Base-by-base conservation (phyloP, 1,139 yeast species). In the Suhomyces choctaworum region DNA sequence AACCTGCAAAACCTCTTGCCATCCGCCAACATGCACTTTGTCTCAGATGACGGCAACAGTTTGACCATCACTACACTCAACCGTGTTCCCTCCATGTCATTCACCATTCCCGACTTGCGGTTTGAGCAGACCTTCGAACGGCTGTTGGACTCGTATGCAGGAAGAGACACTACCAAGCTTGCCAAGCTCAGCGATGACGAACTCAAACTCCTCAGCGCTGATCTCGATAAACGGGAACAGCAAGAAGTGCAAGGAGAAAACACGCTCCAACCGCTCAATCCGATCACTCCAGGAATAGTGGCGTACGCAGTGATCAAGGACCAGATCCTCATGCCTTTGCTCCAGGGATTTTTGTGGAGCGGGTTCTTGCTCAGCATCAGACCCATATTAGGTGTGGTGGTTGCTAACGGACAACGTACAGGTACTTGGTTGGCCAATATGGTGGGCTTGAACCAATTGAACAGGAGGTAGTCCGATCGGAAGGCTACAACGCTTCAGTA, bases 281-380 rank as follows among this genome's bases (percentile, higher is more conserved):
- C 35, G 11, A 65, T 77, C 17, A 71, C 82, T 0, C 76, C 77
- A 1, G 51, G 58, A 2, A 62, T 75, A 0, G 73, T 80, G 6
- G 46, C 68, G 0, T 77, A 76, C 48, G 83, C 86, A 1, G 59
- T 84, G 0, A 31, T 81, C 7, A 75, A 75, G 42, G 90, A 83
- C 50, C 82, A 82, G 42, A 51, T 84, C 2, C 11, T 83, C n/a
- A 74, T 82, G 80, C 92, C 92, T 1, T 67, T 84, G 25, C 16
- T 70, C 12, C 76, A 68, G 43, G 75, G 76, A 4, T 64, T 71
- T 39, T 36, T 66, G 21, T 70, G 67, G 66, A 50, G 70, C 2
- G 69, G 70, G 7, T 39, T 62, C 4, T 48, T 70, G 32, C 44
- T 70, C 3, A 37, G 55, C n/a, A 40, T 55, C 14, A 45, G 60